Evolutionary conservation across 1,284 basidiomycete genomes (phyloP).

Genomic region (Inonotus hispidus): DNA sequence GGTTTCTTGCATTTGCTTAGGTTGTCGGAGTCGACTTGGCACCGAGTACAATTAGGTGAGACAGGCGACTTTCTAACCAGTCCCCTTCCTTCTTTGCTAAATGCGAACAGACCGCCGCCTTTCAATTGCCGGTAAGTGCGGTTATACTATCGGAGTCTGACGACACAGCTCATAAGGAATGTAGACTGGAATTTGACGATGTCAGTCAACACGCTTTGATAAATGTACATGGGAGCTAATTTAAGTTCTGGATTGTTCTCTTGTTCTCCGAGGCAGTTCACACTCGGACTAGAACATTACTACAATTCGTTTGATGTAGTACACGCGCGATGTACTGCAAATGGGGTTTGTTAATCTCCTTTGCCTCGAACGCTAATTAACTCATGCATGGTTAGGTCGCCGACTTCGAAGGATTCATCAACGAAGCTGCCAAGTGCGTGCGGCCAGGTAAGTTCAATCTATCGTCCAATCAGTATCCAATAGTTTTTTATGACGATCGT

Average conservation of each 20-base stretch:
- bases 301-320: constrained; percentile 20
- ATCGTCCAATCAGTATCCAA: neutral
- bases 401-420: constrained; percentile 19
- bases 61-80: neutral
- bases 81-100: neutral
- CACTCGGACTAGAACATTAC: constrained; percentile 19
- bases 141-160: neutral
- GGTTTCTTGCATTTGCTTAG: neutral
- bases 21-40: constrained; percentile 20
- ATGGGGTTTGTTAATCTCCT: constrained; percentile 13
- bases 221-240: neutral
- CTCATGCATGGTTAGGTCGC: constrained; percentile 11
- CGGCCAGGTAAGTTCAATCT: constrained; percentile 17
- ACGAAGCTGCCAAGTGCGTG: constrained; percentile 19
- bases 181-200: constrained; percentile 20
- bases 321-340: constrained; percentile 18
- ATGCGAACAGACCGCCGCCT: constrained; percentile 15
- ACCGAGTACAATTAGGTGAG: constrained; percentile 15
- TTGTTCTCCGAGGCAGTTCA: constrained; percentile 14
- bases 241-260: too few species aligned
- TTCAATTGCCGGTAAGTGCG: constrained; percentile 19
- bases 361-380: neutral
- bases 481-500: neutral
- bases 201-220: constrained; percentile 1
- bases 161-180: neutral